phyloP scores from a whole-genome alignment of 73 alveolate genomes.

The Paramecium caudatum region DNA sequence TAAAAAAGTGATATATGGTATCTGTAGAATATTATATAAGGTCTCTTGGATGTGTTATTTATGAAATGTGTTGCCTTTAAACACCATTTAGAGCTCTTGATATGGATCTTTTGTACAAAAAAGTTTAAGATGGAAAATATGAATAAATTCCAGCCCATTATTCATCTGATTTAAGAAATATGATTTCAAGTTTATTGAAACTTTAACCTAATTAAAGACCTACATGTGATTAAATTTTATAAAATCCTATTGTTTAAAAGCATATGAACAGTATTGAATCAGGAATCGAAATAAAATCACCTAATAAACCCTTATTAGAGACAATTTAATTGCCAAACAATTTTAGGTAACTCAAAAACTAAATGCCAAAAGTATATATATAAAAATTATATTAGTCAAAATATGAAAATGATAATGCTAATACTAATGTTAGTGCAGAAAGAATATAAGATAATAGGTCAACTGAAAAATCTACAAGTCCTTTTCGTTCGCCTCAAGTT shows the following conservation, averaged over 20 bases:
- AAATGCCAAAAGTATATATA: conserved; percentile 46
- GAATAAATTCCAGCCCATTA: conserved; percentile 52
- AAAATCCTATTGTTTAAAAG: conserved; percentile 44
- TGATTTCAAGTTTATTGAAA: conserved; percentile 48
- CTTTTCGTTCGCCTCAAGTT: conserved; percentile 18
- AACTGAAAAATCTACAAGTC: conserved; percentile 56
- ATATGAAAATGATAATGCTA: conserved; percentile 4
- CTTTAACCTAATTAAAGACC: conserved; percentile 67
- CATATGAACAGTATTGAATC: conserved; percentile 11
- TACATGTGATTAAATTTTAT: conserved; percentile 35
- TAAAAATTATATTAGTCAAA: conserved; percentile 7
- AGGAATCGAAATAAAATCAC: not conserved
- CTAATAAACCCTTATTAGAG: conserved; percentile 2
- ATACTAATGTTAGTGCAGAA: not conserved
- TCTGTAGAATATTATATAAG: not conserved
- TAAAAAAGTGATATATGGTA: conserved; percentile 82
- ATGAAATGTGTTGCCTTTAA: conserved; percentile 83
- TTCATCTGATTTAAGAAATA: conserved; percentile 52
- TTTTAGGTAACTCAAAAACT: not conserved
- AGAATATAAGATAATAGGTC: conserved; percentile 37
- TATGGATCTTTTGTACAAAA: conserved; percentile 83
- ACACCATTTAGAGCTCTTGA: conserved; percentile 88
- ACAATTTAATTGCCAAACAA: conserved; percentile 60
- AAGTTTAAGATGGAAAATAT: conserved; percentile 73
- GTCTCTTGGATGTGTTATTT: conserved; percentile 82